phyloP scores from a whole-genome alignment of 208 protist species.

The Acanthamoeba royreba region DNA sequence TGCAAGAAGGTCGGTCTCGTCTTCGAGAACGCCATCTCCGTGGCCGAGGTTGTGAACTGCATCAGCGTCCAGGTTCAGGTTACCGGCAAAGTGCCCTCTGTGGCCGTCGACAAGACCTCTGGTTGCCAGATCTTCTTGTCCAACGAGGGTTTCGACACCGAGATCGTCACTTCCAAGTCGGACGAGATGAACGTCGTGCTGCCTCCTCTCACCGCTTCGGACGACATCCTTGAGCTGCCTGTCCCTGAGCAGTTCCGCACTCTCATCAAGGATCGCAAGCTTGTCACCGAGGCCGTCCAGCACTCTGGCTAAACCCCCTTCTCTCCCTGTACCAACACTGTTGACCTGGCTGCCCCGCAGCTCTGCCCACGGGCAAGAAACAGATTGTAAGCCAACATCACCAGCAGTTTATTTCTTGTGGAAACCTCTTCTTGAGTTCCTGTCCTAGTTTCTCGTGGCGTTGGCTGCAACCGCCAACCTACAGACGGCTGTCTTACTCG shows the following conservation, averaged over 20 bases:
- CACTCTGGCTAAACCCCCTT: not conserved
- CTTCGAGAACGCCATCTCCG: slow-evolving; percentile 72
- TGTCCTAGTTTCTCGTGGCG: too few species aligned
- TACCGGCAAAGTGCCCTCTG: slow-evolving; percentile 55
- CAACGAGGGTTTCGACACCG: slow-evolving; percentile 56
- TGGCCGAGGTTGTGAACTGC: slow-evolving; percentile 76
- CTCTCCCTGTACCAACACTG: not conserved
- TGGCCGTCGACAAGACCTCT: slow-evolving; percentile 78
- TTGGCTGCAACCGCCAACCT: too few species aligned
- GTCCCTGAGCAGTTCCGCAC: slow-evolving; percentile 75
- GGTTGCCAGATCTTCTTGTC: slow-evolving; percentile 74
- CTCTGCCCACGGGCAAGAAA: too few species aligned
- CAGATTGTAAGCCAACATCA: too few species aligned
- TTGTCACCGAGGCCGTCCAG: slow-evolving; percentile 54
- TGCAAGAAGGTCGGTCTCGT: slow-evolving; percentile 78
- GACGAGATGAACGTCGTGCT: slow-evolving; percentile 78
- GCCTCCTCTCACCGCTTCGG: slow-evolving; percentile 57
- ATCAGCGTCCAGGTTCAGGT: slow-evolving; percentile 70
- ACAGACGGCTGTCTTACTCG: too few species aligned
- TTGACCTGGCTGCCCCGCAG: too few species aligned
- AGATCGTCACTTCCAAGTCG: slow-evolving; percentile 78
- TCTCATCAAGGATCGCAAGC: slow-evolving; percentile 37
- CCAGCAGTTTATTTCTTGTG: too few species aligned
- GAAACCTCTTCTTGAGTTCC: too few species aligned
- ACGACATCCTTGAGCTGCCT: slow-evolving; percentile 59